These are phyloP conservation scores for Pichia sp. DNA, from an alignment of 1,139 yeast genomes.

Conservation along the genomic window DNA sequence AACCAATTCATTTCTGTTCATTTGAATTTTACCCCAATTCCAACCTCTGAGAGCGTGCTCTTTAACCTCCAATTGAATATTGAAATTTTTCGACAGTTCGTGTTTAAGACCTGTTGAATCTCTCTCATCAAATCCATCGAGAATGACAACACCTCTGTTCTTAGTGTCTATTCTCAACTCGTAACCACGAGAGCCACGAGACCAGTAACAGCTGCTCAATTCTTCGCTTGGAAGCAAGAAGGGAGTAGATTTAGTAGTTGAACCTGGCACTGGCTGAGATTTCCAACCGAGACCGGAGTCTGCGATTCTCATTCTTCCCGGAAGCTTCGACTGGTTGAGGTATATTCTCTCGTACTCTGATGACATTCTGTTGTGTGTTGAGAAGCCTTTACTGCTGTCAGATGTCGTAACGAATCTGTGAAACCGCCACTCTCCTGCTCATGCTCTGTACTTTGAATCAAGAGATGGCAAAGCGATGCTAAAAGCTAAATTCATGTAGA, in stretches of 20 bases:
- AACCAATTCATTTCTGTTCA: constrained; percentile 85
- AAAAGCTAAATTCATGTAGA: no score
- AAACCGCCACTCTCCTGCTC: no score
- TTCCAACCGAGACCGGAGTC: constrained; percentile 98
- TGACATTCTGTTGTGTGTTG: no score
- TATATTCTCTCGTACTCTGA: constrained; percentile 78
- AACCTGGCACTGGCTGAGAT: constrained; percentile 49
- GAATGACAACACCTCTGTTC: constrained; percentile 74
- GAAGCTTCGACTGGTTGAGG: constrained; percentile 73
- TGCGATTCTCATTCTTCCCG: constrained; percentile 91
- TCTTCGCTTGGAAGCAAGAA: constrained; percentile 83
- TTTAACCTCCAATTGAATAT: constrained; percentile 62
- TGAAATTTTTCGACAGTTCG: constrained; percentile 75
- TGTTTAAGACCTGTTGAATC: constrained; percentile 77
- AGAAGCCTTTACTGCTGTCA: no score
- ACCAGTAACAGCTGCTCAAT: constrained; percentile 77
- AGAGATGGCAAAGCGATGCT: no score
- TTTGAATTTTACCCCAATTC: constrained; percentile 97
- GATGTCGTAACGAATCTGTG: no score
- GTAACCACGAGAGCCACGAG: constrained; percentile 87
- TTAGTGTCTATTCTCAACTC: constrained; percentile 86
- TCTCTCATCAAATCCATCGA: constrained; percentile 86
- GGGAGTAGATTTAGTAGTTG: constrained; percentile 57
- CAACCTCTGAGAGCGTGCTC: constrained; percentile 97
- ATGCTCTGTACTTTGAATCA: no score